Conservation (phyloP, 352 stramenopile species). For the Hyphochytrium catenoides region DNA sequence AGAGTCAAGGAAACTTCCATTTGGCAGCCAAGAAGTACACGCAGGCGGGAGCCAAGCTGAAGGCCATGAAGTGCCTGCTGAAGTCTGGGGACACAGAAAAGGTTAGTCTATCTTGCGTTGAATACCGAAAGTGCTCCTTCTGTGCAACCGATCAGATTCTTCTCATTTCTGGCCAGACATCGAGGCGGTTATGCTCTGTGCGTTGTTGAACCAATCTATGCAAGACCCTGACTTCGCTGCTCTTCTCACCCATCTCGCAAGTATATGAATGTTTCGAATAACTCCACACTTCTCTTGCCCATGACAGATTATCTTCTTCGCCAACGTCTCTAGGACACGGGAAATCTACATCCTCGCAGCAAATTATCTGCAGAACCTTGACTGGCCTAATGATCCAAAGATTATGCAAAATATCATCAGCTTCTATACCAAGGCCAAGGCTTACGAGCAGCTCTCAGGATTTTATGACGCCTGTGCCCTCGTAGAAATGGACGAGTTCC, state of each 20-base stretch:
- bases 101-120: too few species aligned
- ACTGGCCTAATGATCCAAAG: slow-evolving; percentile 68
- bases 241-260: too few species aligned
- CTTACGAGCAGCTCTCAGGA: slow-evolving; percentile 56
- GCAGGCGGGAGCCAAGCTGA: slow-evolving; percentile 65
- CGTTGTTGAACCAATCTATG: too few species aligned
- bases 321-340: slow-evolving; percentile 62
- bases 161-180: too few species aligned
- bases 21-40: slow-evolving; percentile 89
- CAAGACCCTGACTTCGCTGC: too few species aligned
- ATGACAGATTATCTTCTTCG: slow-evolving; percentile 83
- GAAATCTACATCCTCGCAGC: slow-evolving; percentile 84
- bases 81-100: slow-evolving; percentile 83
- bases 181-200: too few species aligned
- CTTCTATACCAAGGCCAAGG: slow-evolving; percentile 84
- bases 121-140: too few species aligned
- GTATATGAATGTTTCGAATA: too few species aligned
- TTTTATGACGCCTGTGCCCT: slow-evolving; percentile 79
- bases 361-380: slow-evolving; percentile 83
- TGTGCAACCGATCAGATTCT: too few species aligned
- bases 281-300: too few species aligned
- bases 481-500: slow-evolving; percentile 75
- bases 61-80: slow-evolving; percentile 83
- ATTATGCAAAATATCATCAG: slow-evolving; percentile 76
- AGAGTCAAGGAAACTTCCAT: slow-evolving; percentile 72